Base-by-base conservation (phyloP, 179 eudicot species). In the Spergularia azorica region DNA sequence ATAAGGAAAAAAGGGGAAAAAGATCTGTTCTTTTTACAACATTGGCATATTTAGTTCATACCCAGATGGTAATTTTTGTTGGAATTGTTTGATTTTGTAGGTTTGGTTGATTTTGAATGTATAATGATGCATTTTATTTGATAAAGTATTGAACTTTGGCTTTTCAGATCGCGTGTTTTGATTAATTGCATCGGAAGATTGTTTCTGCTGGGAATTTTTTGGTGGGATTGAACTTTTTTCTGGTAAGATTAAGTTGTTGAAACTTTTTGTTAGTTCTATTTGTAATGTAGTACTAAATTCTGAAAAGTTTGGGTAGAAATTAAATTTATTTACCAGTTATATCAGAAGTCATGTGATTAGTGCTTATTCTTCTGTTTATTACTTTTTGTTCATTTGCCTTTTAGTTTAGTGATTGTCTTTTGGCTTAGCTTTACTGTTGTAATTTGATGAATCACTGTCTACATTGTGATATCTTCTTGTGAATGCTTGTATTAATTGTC, bases 1-100 rank as follows among this genome's bases (percentile, higher is more conserved):
- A 43, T 4, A 43, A 43, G 48, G 8, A 54, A 10, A 14, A 54
- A 10, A 14, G 32, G 16, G 3, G 8, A 9, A 32, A 70, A 70
- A 54, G 62, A 70, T 70, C 6, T 60, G 26, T 20, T 9, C 62
- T 70, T 70, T 70, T n/a, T 67, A 54, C 56, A 46, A 2, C 17
- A 38, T 46, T 51, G 56, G 58, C 15, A 52, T 51, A 60, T 51
- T 67, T 67, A 48, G 66, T 61, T 77, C 11, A 43, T 69, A 48
- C 79, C 66, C 71, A 55, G 12, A 82, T 78, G 84, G 79, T 81
- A 70, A 50, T 38, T 52, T 72, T 55, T 26, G 32, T 26, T 26
- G 32, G 32, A 26, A n/a, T 0, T 26, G 32, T 26, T 26, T 26
- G 2, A 26, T 26, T 2, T 7, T 41, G 43, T 20, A 26, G 2